Base-by-base conservation (phyloP, 2,329 filamentous ascomycete genomes). In the Lachnellula subtilissima region DNA sequence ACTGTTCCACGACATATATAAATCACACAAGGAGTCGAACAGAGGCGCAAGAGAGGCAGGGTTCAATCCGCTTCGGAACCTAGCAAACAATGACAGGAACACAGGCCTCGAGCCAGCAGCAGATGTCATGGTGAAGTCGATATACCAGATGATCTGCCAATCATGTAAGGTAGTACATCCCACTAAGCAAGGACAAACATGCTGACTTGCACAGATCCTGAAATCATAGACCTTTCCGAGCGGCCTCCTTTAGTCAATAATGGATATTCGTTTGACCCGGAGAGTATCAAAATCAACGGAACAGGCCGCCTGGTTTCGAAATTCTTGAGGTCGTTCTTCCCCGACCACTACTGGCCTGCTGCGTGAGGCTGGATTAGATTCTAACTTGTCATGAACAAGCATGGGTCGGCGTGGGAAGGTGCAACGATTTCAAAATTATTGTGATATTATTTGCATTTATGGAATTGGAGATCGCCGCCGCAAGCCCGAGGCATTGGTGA, bases 1-100 rank as follows among this genome's bases (percentile, higher is more conserved):
- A n/a, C 40, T 65, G 5, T 63, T 67, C 25, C 65, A 67, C 54
- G 64, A 65, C 3, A 63, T 65, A 23, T 67, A 65, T 50, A 53
- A 53, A 23, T 59, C 58, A 5, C 57, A 61, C 25, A 59, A 57
- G 19, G 55, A 61, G 37, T 45, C 47, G 7, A 56, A 58, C 32
- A 58, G 59, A 22, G 58, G 55, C 9, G 45, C 47, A 15, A 54
- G 57, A 28, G 62, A 64, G 5, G 56, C 46, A 7, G 61, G 58
- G 0, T 64, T 65, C 48, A 67, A 67, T 55, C 64, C 64, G 2
- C 36, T 65, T 42, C 50, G 43, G 35, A 42, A 37, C n/a, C 36
- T 57, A 5, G 55, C 56, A 12, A 36, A 52, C 2, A 28, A 52
- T 5, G 48, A 52, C 5, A 45, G 5, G 4, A 23, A 14, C 2